Evolutionary conservation across 208 protist species (phyloP).

Genomic region (Angomonas ambiguus): DNA sequence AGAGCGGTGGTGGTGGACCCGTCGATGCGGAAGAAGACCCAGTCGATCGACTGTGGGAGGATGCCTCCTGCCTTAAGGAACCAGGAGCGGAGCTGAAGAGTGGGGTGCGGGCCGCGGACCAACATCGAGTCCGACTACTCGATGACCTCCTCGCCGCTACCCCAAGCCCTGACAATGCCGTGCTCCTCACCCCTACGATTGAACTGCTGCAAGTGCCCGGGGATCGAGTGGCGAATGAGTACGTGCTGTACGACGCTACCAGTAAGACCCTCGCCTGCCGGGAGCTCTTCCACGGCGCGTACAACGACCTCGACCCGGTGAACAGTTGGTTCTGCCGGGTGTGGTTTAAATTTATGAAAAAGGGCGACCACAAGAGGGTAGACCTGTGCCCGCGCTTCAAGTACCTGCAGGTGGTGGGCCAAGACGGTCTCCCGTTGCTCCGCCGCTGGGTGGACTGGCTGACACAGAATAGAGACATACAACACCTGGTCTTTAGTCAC

Average conservation of each 20-base stretch:
- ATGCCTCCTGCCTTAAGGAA: conserved; percentile 13
- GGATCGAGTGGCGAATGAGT: conserved; percentile 68
- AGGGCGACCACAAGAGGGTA: conserved; percentile 68
- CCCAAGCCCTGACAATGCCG: conserved; percentile 5
- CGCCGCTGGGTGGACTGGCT: conserved; percentile 47
- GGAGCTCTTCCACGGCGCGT: conserved; percentile 80
- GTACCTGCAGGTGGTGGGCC: conserved; percentile 54
- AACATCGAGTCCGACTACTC: conserved; percentile 30
- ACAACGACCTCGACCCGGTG: conserved; percentile 77
- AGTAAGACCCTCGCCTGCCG: conserved; percentile 60
- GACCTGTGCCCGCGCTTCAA: conserved; percentile 69
- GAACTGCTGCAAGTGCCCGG: conserved; percentile 56
- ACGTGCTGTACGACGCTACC: conserved; percentile 62
- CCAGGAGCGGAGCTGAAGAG: conserved; percentile 9
- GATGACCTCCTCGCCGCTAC: conserved; percentile 1
- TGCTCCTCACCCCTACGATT: conserved; percentile 54
- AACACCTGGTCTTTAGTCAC: conserved; percentile 52
- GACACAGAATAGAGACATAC: conserved; percentile 41
- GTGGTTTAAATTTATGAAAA: conserved; percentile 89
- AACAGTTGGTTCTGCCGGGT: conserved; percentile 88
- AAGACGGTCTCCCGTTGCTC: conserved; percentile 34
- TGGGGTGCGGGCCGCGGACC: conserved; percentile 38
- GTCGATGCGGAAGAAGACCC: conserved; percentile 20
- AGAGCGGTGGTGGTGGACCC: too few relatives aligned
- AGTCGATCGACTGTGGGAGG: conserved; percentile 33